These are phyloP conservation scores for Jatropha multifida DNA, from an alignment of 441 rosid genomes.

Conservation along the genomic window DNA sequence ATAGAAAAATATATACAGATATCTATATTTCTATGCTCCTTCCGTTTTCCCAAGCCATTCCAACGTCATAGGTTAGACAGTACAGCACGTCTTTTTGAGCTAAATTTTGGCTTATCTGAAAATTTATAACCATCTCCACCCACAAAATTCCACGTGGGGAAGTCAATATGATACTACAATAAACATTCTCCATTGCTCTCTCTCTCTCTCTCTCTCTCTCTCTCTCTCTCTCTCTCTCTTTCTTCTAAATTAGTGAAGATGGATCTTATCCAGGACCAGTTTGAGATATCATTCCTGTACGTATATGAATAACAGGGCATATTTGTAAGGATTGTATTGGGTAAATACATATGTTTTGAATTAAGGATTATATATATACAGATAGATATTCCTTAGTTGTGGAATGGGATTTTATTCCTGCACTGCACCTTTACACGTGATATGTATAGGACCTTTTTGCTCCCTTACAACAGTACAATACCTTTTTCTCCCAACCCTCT, in stretches of 20 bases:
- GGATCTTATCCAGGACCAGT: conserved; percentile 29
- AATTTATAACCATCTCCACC: neutral
- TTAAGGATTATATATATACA: neutral
- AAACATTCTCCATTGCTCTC: neutral
- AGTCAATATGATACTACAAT: neutral
- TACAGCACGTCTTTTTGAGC: conserved; percentile 10
- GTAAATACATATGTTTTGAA: neutral
- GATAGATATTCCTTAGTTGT: neutral
- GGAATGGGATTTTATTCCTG: conserved; percentile 10
- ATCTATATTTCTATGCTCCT: neutral
- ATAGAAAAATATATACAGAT: neutral
- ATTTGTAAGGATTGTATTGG: too few relatives aligned
- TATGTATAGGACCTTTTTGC: conserved; percentile 13
- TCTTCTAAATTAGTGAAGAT: neutral
- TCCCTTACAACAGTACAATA: conserved; percentile 21
- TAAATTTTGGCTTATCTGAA: conserved; percentile 3
- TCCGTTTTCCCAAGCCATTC: conserved; percentile 8
- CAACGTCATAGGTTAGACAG: neutral
- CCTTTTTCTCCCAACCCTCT: conserved; percentile 2
- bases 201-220: neutral
- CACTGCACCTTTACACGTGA: conserved; percentile 37
- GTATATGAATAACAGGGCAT: neutral
- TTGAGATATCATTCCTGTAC: conserved; percentile 11
- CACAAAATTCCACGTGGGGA: neutral
- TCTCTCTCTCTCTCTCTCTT: neutral